Evolutionary conservation across 2,329 filamentous ascomycete species (phyloP).

Genomic region (Trichoderma pleuroti): DNA sequence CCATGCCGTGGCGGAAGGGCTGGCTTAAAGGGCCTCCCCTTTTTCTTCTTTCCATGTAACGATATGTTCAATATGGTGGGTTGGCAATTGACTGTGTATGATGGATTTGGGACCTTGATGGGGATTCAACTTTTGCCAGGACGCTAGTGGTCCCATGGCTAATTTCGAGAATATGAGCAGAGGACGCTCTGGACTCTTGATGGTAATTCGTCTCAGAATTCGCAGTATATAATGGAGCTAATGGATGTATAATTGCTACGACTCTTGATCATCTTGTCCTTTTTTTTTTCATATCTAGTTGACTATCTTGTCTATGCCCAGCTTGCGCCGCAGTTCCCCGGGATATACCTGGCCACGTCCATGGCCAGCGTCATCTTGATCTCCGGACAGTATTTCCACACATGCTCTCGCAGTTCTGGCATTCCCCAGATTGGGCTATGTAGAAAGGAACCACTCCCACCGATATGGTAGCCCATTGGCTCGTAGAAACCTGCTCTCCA

Average conservation of each 20-base stretch:
- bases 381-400: conserved; percentile 57
- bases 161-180: not conserved
- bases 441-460: conserved; percentile 45
- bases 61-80: not conserved
- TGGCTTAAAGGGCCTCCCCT: not conserved
- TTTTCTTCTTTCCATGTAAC: not conserved
- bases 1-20: conserved; percentile 42
- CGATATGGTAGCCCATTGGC: conserved; percentile 58
- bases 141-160: not conserved
- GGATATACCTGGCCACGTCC: conserved; percentile 51
- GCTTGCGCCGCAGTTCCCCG: conserved; percentile 41
- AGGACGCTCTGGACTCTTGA: not conserved
- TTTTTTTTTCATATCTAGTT: not conserved
- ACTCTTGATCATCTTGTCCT: not conserved
- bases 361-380: conserved; percentile 56
- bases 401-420: conserved; percentile 44
- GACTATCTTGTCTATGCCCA: conserved; percentile 12
- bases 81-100: not conserved
- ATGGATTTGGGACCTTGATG: not conserved
- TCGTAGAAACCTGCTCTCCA: conserved; percentile 53
- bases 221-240: not conserved
- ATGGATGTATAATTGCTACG: not conserved
- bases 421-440: conserved; percentile 48
- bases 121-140: not conserved
- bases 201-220: not conserved